phyloP scores from a whole-genome alignment of 352 stramenopile genomes.

The Globisporangium parvum region DNA sequence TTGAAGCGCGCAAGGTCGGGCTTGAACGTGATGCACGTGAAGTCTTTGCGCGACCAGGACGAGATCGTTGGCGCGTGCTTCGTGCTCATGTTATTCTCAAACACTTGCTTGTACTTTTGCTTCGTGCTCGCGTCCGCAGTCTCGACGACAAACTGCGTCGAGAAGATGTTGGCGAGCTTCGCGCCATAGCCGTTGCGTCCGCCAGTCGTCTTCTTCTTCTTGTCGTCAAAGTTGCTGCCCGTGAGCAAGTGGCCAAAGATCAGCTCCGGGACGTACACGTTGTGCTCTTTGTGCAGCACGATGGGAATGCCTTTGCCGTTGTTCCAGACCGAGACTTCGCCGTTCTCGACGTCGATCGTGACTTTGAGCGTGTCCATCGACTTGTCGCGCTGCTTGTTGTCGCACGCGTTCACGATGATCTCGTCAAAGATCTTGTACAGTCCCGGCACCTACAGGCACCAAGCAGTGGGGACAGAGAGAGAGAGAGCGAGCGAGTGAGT shows the following conservation, averaged over 20 bases:
- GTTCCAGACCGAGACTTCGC: slow-evolving; percentile 96
- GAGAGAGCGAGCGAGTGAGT: slow-evolving; percentile 2
- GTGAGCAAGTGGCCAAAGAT: slow-evolving; percentile 98
- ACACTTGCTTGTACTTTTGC: slow-evolving; percentile 91
- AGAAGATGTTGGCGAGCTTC: slow-evolving; percentile 99
- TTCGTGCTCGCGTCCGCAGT: slow-evolving; percentile 92
- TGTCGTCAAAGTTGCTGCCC: slow-evolving; percentile 98
- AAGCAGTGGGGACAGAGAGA: neutral
- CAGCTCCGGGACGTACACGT: slow-evolving; percentile 97
- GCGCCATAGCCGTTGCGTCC: slow-evolving; percentile 97
- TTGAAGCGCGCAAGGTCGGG: slow-evolving; percentile 94
- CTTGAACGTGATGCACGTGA: slow-evolving; percentile 95
- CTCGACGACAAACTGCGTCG: slow-evolving; percentile 97
- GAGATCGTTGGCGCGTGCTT: slow-evolving; percentile 86
- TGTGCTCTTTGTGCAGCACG: slow-evolving; percentile 95
- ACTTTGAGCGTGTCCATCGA: slow-evolving; percentile 94
- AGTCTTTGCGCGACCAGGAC: slow-evolving; percentile 83
- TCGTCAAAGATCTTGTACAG: slow-evolving; percentile 99
- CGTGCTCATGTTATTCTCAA: slow-evolving; percentile 92
- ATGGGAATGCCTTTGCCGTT: slow-evolving; percentile 98
- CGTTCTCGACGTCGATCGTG: slow-evolving; percentile 88
- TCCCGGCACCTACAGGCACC: slow-evolving; percentile 86
- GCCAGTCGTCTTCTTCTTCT: slow-evolving; percentile 93
- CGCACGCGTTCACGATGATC: slow-evolving; percentile 99
- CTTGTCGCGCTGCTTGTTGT: slow-evolving; percentile 99